Base-by-base conservation (phyloP, 306 rosid genomes). In the Quercus suber region DNA sequence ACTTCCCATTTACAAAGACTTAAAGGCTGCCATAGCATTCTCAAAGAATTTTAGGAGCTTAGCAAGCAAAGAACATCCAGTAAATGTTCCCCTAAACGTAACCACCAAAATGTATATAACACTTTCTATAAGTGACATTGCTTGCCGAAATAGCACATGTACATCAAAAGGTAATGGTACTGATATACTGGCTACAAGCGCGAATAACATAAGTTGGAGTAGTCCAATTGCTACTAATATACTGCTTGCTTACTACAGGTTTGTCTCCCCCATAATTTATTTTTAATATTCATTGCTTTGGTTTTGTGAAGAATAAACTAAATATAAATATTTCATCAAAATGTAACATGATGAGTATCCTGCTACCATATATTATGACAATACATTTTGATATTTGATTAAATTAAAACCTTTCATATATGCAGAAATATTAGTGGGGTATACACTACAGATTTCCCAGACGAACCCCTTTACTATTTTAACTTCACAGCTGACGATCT, bases 181-280 rank as follows among this genome's bases (percentile, higher is more conserved):
- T 3, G 75, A 85, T 33, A 27, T 87, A 0, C 64, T 65, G 3
- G 25, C 89, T 51, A 35, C 92, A 4, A 84, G 82, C 71, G 30
- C 88, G 81, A 88, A 79, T 82, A 90, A 88, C 86, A 78, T 83
- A 70, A 88, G 88, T 30, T 90, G 87, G 63, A 73, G 69, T 18
- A 5, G 11, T 19, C 92, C 89, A 37, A 37, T 37, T 19, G 23
- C 12, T 5, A 73, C 67, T 45, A 80, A 80, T 52, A 70, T 90
- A 19, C 59, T 88, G 4, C 81, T 85, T 72, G 89, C 92, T 15
- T 90, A 86, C 74, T 83, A 88, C 87, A 63, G 84, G 84, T 87
- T 19, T 25, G 12, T 25, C 25, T 37, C 12, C 30, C n/a, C 7
- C 12, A 23, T 28, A 1, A 25, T 65, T 11, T 78, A 78, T 76